A percentile compares a stretch with the other conserved stretches of the same genome.
phyloP scores from a whole-genome alignment of 441 rosid species.

The Eruca vesicaria region DNA sequence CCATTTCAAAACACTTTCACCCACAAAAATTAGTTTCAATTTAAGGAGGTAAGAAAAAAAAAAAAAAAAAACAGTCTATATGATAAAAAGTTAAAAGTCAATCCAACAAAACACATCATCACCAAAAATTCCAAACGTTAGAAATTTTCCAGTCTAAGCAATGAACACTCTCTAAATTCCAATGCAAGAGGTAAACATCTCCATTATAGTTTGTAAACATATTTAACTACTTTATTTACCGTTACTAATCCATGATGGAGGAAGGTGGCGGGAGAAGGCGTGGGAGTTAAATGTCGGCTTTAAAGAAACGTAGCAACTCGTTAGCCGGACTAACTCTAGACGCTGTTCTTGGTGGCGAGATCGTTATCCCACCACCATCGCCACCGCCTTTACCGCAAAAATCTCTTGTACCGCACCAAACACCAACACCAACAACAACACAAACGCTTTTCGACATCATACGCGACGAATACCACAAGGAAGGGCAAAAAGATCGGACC shows the following conservation, averaged over 20 bases:
- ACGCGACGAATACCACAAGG: constrained; percentile 54
- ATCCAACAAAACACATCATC: not conserved
- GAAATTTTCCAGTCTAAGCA: not conserved
- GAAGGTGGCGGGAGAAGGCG: constrained; percentile 34
- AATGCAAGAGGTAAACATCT: constrained; percentile 32
- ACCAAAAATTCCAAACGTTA: not conserved
- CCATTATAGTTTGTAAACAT: not conserved
- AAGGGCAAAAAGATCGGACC: constrained; percentile 43
- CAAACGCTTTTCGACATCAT: constrained; percentile 76
- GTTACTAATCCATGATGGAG: not conserved
- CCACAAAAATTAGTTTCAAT: constrained; percentile 14
- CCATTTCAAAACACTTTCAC: constrained; percentile 2
- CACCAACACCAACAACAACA: constrained; percentile 9
- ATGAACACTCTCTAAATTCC: constrained; percentile 23
- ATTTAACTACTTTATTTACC: not conserved
- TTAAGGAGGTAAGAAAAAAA: not conserved
- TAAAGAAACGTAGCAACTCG: constrained; percentile 43
- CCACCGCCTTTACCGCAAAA: constrained; percentile 23
- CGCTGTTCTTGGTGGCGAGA: constrained; percentile 41
- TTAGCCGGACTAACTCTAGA: constrained; percentile 59
- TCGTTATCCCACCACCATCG: not conserved
- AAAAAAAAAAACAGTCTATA: not conserved
- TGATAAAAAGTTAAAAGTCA: not conserved
- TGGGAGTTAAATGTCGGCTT: constrained; percentile 63
- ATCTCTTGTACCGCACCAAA: constrained; percentile 8